Percentiles rank a stretch among this genome's conserved stretches.
Conservation (phyloP, 1,139 yeast genomes). For the Pichia sp. region DNA sequence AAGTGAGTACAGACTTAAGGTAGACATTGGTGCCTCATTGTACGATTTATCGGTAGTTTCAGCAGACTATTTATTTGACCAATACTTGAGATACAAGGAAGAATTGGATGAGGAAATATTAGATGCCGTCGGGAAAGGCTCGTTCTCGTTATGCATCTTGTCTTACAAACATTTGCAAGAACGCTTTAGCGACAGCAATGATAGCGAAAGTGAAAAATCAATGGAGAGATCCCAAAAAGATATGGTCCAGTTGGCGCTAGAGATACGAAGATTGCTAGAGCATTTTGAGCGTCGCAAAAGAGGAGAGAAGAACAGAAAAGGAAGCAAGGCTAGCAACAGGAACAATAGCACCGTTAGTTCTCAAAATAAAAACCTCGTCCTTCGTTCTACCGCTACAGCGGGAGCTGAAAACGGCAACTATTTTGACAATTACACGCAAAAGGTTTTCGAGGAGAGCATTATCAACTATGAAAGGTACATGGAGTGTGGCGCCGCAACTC, state of each 20-base stretch:
- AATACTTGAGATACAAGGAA: not conserved
- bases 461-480: slow-evolving; percentile 1
- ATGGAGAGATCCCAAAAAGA: slow-evolving; percentile 8
- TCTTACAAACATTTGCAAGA: slow-evolving; percentile 6
- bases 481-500: not conserved
- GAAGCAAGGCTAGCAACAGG: too few species aligned
- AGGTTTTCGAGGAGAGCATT: not conserved
- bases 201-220: not conserved
- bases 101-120: not conserved
- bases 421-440: not conserved
- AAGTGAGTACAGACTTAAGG: not conserved
- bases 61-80: slow-evolving; percentile 10
- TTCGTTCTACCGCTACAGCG: not conserved
- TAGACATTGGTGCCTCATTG: slow-evolving; percentile 4
- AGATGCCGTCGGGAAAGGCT: slow-evolving; percentile 8
- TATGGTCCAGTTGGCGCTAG: slow-evolving; percentile 5
- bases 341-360: too few species aligned
- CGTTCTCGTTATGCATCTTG: slow-evolving; percentile 8
- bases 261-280: slow-evolving; percentile 2
- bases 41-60: slow-evolving; percentile 7
- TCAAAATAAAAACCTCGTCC: too few species aligned
- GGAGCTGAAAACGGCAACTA: not conserved
- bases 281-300: not conserved
- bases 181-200: not conserved
- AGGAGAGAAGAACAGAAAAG: not conserved